A percentile compares a stretch with the other conserved stretches of the same genome.
These are phyloP conservation scores for Cyanodermella asteris DNA, from an alignment of 2,329 filamentous ascomycete genomes.

Conservation along the genomic window DNA sequence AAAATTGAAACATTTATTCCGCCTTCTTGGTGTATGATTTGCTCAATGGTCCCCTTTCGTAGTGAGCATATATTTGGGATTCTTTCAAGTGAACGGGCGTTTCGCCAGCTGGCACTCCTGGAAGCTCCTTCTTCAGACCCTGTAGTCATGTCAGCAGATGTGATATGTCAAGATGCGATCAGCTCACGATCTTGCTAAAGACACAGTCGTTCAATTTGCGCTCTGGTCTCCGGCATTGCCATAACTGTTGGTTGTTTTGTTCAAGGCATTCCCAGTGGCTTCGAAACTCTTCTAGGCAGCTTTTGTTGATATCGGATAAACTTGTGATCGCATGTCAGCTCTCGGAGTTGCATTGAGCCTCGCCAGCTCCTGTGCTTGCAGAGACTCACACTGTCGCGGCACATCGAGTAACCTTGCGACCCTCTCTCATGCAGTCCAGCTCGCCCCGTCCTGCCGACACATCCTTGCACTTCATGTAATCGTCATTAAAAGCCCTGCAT, in stretches of 20 bases:
- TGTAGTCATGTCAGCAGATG: conserved; percentile 14
- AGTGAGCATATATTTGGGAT: conserved; percentile 11
- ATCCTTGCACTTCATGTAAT: conserved; percentile 99
- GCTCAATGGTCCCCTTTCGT: too few relatives aligned
- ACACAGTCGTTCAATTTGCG: conserved; percentile 87
- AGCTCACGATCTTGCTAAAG: conserved; percentile 65
- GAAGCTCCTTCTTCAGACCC: conserved; percentile 66
- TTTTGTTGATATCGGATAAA: conserved; percentile 85
- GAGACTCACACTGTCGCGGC: conserved; percentile 70
- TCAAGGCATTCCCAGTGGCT: conserved; percentile 91
- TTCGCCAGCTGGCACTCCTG: conserved; percentile 46
- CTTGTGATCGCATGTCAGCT: conserved; percentile 23
- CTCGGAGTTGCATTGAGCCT: background rate
- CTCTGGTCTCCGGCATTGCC: conserved; percentile 79
- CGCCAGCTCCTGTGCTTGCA: background rate
- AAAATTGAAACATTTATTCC: too few relatives aligned
- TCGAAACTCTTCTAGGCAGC: conserved; percentile 78
- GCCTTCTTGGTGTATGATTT: too few relatives aligned
- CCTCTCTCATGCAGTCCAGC: conserved; percentile 88
- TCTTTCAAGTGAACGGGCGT: conserved; percentile 53
- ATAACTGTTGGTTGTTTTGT: conserved; percentile 92
- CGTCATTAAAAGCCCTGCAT: conserved; percentile 90
- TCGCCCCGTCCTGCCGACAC: conserved; percentile 81
- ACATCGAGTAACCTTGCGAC: conserved; percentile 87
- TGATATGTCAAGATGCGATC: conserved; percentile 1